phyloP scores from a whole-genome alignment of 2,329 filamentous ascomycete species.

The Davidsoniella virescens region DNA sequence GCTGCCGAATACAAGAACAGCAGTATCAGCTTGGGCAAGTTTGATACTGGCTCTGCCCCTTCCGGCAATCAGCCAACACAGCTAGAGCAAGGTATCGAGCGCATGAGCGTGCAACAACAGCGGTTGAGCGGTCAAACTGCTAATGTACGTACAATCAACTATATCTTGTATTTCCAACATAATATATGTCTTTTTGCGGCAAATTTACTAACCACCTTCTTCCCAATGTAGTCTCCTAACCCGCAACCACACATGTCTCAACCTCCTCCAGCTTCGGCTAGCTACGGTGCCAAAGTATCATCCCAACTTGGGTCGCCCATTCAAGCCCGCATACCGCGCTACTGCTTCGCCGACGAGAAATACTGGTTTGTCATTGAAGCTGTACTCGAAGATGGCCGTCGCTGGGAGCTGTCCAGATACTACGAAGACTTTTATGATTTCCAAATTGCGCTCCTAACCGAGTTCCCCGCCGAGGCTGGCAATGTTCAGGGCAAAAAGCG shows the following conservation, averaged over 20 bases:
- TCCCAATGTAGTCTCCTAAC: not conserved
- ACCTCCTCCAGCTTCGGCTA: not conserved
- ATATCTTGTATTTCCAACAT: not conserved
- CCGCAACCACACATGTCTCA: not conserved
- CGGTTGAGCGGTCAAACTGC: slow-evolving; percentile 8
- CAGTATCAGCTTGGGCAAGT: slow-evolving; percentile 89
- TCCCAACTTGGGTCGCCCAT: slow-evolving; percentile 57
- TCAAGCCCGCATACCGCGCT: slow-evolving; percentile 72
- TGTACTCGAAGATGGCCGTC: slow-evolving; percentile 71
- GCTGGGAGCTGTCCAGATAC: slow-evolving; percentile 86
- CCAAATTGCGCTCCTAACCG: slow-evolving; percentile 84
- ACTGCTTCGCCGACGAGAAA: slow-evolving; percentile 92
- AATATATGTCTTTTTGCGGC: not conserved
- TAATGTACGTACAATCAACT: not conserved
- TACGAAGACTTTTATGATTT: slow-evolving; percentile 99
- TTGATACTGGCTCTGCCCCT: slow-evolving; percentile 40
- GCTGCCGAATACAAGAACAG: slow-evolving; percentile 98
- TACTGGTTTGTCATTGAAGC: slow-evolving; percentile 98
- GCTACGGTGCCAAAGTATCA: slow-evolving; percentile 21
- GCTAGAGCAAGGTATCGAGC: slow-evolving; percentile 48
- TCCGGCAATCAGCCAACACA: slow-evolving; percentile 19
- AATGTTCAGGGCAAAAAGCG: slow-evolving; percentile 66
- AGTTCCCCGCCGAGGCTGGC: slow-evolving; percentile 83
- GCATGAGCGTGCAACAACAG: slow-evolving; percentile 21
- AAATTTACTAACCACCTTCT: not conserved